These are phyloP conservation scores for Solanum chaucha DNA, from an alignment of 257 asterid species.

Conservation along the genomic window DNA sequence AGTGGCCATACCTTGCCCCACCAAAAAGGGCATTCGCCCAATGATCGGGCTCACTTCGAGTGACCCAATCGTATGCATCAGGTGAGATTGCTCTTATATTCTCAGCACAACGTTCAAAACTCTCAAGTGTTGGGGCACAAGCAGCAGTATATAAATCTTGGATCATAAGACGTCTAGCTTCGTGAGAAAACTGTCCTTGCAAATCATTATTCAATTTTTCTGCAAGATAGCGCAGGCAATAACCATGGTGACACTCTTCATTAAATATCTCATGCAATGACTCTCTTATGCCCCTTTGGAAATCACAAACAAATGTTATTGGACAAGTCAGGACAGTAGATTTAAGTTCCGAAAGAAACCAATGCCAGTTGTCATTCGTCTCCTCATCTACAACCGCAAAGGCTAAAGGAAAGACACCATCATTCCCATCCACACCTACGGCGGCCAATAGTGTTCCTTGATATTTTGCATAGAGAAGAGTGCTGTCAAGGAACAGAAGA, in stretches of 20 bases:
- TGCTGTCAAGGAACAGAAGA: constrained; percentile 84
- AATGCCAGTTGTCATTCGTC: constrained; percentile 87
- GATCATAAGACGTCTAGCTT: constrained; percentile 95
- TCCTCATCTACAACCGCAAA: constrained; percentile 97
- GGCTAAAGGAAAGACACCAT: constrained; percentile 86
- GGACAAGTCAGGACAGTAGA: constrained; percentile 64
- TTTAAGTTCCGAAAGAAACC: constrained; percentile 60
- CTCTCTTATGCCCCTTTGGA: constrained; percentile 78
- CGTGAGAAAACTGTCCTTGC: constrained; percentile 92
- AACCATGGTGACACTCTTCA: constrained; percentile 75
- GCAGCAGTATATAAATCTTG: constrained; percentile 96
- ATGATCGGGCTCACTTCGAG: constrained; percentile 70
- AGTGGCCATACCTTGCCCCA: constrained; percentile 78
- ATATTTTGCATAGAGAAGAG: constrained; percentile 89
- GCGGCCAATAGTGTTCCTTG: constrained; percentile 91
- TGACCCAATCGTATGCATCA: constrained; percentile 90
- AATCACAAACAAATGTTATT: constrained; percentile 84
- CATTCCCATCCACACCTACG: constrained; percentile 87
- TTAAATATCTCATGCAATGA: constrained; percentile 66
- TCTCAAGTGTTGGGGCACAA: constrained; percentile 61
- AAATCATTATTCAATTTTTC: constrained; percentile 88
- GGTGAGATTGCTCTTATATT: constrained; percentile 88
- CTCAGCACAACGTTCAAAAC: constrained; percentile 52
- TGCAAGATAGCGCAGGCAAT: constrained; percentile 82
- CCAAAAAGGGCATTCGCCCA: constrained; percentile 85